Percentiles rank a stretch among this genome's conserved stretches.
Conservation (phyloP, 805 yeast genomes). For the Suhomyces vadensis region DNA sequence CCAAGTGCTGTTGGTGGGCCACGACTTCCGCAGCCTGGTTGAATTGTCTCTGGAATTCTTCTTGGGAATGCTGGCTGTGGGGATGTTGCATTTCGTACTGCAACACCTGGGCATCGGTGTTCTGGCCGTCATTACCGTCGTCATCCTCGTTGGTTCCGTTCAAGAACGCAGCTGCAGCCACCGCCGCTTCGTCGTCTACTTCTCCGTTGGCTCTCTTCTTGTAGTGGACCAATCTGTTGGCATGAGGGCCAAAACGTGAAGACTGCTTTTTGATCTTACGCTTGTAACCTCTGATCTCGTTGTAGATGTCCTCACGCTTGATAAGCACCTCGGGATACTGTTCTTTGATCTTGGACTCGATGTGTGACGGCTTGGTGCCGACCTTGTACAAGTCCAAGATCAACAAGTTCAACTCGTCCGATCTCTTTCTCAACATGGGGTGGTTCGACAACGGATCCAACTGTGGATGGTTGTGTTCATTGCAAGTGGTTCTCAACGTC, state of each 20-base stretch:
- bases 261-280: slow-evolving; percentile 48
- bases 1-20: slow-evolving; percentile 25
- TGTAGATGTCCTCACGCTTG: slow-evolving; percentile 58
- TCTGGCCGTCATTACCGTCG: slow-evolving; percentile 22
- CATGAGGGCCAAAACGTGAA: slow-evolving; percentile 23
- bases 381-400: slow-evolving; percentile 53
- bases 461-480: slow-evolving; percentile 60
- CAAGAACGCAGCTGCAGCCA: slow-evolving; percentile 21
- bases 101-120: slow-evolving; percentile 22
- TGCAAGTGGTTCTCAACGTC: slow-evolving; percentile 54
- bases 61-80: slow-evolving; percentile 19
- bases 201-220: slow-evolving; percentile 22
- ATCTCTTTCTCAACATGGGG: slow-evolving; percentile 57
- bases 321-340: slow-evolving; percentile 55
- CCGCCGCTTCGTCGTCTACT: slow-evolving; percentile 13
- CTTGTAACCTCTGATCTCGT: slow-evolving; percentile 57
- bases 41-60: slow-evolving; percentile 18
- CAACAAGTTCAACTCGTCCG: slow-evolving; percentile 51
- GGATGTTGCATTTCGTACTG: slow-evolving; percentile 23
- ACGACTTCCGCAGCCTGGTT: slow-evolving; percentile 14
- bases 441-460: slow-evolving; percentile 55
- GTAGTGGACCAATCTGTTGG: slow-evolving; percentile 21
- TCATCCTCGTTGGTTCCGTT: slow-evolving; percentile 16
- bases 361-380: slow-evolving; percentile 57
- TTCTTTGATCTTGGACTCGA: slow-evolving; percentile 51